Conservation (phyloP, 2,329 filamentous ascomycete genomes). For the Claviceps sp. region DNA sequence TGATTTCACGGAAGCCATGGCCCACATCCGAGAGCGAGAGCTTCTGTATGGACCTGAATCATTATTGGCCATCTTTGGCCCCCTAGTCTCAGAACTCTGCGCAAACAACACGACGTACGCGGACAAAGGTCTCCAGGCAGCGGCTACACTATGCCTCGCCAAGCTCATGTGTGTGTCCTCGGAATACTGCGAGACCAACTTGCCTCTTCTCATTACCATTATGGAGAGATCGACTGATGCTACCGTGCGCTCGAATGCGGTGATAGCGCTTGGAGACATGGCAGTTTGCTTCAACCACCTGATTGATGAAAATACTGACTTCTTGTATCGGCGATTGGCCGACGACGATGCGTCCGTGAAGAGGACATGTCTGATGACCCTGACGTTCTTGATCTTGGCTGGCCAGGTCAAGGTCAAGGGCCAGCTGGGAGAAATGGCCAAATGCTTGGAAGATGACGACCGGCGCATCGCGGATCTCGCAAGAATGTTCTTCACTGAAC, state of each 20-base stretch:
- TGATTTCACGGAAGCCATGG: constrained; percentile 78
- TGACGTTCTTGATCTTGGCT: constrained; percentile 92
- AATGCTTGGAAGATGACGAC: constrained; percentile 94
- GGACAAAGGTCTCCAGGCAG: constrained; percentile 80
- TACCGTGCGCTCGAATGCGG: constrained; percentile 87
- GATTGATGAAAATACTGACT: constrained; percentile 98
- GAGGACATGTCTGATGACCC: constrained; percentile 93
- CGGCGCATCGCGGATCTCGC: constrained; percentile 87
- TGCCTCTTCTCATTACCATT: constrained; percentile 91
- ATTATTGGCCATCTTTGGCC: constrained; percentile 79
- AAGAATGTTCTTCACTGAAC: constrained; percentile 95
- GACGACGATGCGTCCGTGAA: constrained; percentile 85
- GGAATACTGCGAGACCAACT: constrained; percentile 88
- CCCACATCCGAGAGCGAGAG: constrained; percentile 72
- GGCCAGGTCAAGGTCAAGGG: constrained; percentile 99
- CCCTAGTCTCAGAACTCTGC: constrained; percentile 85
- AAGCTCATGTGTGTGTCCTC: constrained; percentile 98
- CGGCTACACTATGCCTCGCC: constrained; percentile 84
- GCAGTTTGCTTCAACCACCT: constrained; percentile 98
- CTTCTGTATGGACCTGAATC: constrained; percentile 72
- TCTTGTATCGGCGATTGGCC: constrained; percentile 84
- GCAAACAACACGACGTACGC: constrained; percentile 87
- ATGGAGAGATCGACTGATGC: constrained; percentile 89
- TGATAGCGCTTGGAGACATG: constrained; percentile 96
- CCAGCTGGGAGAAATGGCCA: constrained; percentile 96